A percentile compares a stretch with the other conserved stretches of the same genome.
Evolutionary conservation across 768 basidiomycete species (phyloP).

Genomic region (Lentinula boryana): DNA sequence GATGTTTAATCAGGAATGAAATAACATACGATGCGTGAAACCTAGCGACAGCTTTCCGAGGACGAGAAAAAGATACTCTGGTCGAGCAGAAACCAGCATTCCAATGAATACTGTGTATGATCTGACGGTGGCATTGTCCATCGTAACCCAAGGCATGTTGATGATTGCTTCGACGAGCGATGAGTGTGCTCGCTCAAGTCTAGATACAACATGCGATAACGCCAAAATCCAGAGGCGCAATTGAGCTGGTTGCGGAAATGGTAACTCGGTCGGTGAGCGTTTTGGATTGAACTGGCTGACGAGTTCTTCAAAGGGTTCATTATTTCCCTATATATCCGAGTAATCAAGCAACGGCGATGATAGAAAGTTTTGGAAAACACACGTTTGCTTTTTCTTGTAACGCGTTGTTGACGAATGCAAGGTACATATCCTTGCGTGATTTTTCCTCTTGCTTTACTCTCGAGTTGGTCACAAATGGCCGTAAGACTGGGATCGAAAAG

Average conservation of each 20-base stretch:
- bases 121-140: constrained; percentile 80
- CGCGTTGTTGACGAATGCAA: constrained; percentile 78
- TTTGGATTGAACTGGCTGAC: constrained; percentile 77
- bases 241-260: constrained; percentile 44
- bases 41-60: constrained; percentile 79
- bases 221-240: constrained; percentile 80
- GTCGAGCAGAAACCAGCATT: constrained; percentile 85
- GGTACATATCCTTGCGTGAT: constrained; percentile 76
- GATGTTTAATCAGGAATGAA: constrained; percentile 1
- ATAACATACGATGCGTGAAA: constrained; percentile 78
- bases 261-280: constrained; percentile 20
- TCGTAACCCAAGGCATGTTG: constrained; percentile 87
- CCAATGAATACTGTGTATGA: constrained; percentile 87
- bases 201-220: constrained; percentile 87
- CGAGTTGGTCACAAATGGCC: constrained; percentile 77
- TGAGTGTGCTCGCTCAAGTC: constrained; percentile 76
- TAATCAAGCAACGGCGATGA: constrained; percentile 7
- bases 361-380: constrained; percentile 17
- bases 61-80: constrained; percentile 85
- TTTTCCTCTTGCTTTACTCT: constrained; percentile 73
- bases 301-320: constrained; percentile 81
- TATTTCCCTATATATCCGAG: constrained; percentile 48
- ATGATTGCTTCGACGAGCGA: constrained; percentile 83
- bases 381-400: constrained; percentile 70
- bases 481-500: constrained; percentile 22